A percentile compares a stretch with the other conserved stretches of the same genome.
These are phyloP conservation scores for Euptelea pleiosperma DNA, from an alignment of 164 flowering plant species.

Conservation along the genomic window DNA sequence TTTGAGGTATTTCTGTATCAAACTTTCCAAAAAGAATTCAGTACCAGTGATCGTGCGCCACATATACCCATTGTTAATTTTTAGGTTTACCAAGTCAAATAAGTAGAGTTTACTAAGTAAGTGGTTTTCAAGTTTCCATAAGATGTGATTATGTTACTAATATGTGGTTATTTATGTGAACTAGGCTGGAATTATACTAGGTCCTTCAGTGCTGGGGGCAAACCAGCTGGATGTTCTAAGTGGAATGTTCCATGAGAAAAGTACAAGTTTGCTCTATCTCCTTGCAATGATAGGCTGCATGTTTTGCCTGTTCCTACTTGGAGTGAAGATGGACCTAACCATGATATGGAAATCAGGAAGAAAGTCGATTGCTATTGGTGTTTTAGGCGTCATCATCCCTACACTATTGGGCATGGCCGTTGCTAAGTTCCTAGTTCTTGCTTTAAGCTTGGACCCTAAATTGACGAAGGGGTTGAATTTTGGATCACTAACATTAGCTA, in stretches of 20 bases:
- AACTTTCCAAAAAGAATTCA: too few species aligned
- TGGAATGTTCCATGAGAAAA: neutral
- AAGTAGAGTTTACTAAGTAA: too few species aligned
- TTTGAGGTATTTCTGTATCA: too few species aligned
- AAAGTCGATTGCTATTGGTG: constrained; percentile 10
- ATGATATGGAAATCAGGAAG: constrained; percentile 11
- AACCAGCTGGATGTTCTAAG: neutral
- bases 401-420: neutral
- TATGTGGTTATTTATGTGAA: neutral
- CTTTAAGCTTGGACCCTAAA: too few species aligned
- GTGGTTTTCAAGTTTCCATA: too few species aligned
- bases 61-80: too few species aligned
- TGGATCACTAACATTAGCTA: neutral
- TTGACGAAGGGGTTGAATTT: too few species aligned
- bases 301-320: constrained; percentile 15
- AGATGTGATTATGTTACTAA: too few species aligned
- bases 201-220: neutral
- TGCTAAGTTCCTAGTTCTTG: neutral
- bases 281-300: constrained; percentile 8
- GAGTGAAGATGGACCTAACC: constrained; percentile 21
- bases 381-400: constrained; percentile 12
- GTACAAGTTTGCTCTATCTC: neutral
- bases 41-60: too few species aligned
- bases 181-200: neutral
- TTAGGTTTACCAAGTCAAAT: too few species aligned